A percentile compares a stretch with the other conserved stretches of the same genome.
phyloP scores from a whole-genome alignment of 169 alveolate genomes.

The Cryptosporidium sp. region DNA sequence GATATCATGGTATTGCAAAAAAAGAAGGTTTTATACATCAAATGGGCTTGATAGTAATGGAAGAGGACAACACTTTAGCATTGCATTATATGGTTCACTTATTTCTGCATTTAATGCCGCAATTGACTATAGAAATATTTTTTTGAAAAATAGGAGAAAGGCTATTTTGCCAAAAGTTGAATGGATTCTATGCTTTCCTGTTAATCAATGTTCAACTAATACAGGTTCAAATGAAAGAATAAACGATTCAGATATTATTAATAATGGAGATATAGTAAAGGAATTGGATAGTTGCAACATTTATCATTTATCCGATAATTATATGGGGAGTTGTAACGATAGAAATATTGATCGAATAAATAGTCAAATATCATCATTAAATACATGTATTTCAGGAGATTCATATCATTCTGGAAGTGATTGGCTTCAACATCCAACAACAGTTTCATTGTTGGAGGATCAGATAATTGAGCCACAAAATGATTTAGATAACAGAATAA shows the following conservation, averaged over 20 bases:
- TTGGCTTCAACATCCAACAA: constrained; percentile 75
- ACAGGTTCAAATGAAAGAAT: neutral
- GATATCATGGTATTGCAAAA: constrained; percentile 72
- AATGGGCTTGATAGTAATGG: constrained; percentile 77
- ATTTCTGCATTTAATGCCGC: constrained; percentile 75
- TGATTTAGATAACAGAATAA: constrained; percentile 28
- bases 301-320: constrained; percentile 7
- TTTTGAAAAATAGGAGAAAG: constrained; percentile 69
- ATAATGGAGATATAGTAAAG: neutral
- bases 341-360: constrained; percentile 36
- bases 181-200: constrained; percentile 70
- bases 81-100: constrained; percentile 70
- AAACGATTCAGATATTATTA: neutral
- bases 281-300: neutral
- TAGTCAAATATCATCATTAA: neutral
- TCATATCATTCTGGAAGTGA: constrained; percentile 41
- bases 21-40: constrained; percentile 73
- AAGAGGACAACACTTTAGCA: constrained; percentile 71
- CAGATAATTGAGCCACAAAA: constrained; percentile 42
- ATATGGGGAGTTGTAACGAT: constrained; percentile 10
- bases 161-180: constrained; percentile 39
- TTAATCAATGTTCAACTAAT: neutral
- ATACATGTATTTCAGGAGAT: constrained; percentile 38
- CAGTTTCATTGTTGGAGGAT: constrained; percentile 59
- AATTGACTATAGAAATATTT: constrained; percentile 62